Conservation (phyloP, 345 rosid genomes). For the Boechera divaricarpa region DNA sequence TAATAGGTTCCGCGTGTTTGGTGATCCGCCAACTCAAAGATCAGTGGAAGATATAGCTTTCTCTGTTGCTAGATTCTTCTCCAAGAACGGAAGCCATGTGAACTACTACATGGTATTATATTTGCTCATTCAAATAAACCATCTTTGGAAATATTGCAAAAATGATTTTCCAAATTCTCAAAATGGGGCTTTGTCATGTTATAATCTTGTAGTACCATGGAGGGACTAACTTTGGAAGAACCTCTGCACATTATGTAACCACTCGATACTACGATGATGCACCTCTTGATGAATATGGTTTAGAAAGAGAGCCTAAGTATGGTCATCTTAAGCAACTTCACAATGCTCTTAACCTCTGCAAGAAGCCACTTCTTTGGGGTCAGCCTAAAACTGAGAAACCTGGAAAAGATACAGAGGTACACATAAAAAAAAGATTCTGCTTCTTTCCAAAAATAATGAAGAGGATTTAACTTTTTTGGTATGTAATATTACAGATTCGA, state of each 20-base stretch:
- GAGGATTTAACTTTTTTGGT: neutral
- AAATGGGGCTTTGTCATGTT: neutral
- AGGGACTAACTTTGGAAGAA: slow-evolving; percentile 84
- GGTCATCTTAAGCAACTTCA: slow-evolving; percentile 85
- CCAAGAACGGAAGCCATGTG: slow-evolving; percentile 72
- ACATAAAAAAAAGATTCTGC: neutral
- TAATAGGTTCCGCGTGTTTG: slow-evolving; percentile 61
- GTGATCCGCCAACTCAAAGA: slow-evolving; percentile 57
- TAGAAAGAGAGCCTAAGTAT: slow-evolving; percentile 72
- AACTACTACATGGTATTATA: slow-evolving; percentile 78
- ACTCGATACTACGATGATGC: slow-evolving; percentile 92
- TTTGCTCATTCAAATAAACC: neutral
- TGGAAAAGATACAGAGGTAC: slow-evolving; percentile 57
- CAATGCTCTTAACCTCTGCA: slow-evolving; percentile 63
- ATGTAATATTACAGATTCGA: slow-evolving; percentile 51
- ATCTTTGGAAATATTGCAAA: slow-evolving; percentile 5
- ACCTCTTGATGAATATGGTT: slow-evolving; percentile 88
- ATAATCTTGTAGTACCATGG: slow-evolving; percentile 72
- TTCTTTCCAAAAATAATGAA: neutral
- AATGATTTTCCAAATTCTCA: neutral
- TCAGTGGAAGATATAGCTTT: slow-evolving; percentile 70
- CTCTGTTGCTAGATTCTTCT: slow-evolving; percentile 68
- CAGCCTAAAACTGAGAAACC: slow-evolving; percentile 40
- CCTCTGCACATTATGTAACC: slow-evolving; percentile 70
- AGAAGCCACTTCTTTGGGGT: slow-evolving; percentile 74